Evolutionary conservation across 2,329 filamentous ascomycete genomes (phyloP).

Genomic region (Ophiostoma montium): DNA sequence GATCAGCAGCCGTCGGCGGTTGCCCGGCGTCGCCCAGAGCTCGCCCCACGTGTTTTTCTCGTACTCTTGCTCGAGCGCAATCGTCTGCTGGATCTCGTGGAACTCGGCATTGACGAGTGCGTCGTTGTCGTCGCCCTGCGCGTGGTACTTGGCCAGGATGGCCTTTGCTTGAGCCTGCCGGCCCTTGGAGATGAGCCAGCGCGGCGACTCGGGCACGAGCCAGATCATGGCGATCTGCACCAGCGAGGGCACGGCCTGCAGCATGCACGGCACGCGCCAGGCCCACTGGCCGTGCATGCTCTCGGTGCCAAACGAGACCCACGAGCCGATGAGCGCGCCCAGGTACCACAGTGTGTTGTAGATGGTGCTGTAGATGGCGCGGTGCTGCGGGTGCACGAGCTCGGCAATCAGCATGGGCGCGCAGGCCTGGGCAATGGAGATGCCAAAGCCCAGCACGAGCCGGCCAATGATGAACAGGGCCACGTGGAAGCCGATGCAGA

Average conservation of each 20-base stretch:
- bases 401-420: slow-evolving; percentile 28
- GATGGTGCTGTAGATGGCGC: slow-evolving; percentile 59
- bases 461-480: slow-evolving; percentile 52
- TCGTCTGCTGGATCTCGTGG: slow-evolving; percentile 16
- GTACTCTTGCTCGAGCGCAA: slow-evolving; percentile 22
- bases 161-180: slow-evolving; percentile 24
- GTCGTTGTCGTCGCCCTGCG: slow-evolving; percentile 5
- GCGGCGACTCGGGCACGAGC: slow-evolving; percentile 11
- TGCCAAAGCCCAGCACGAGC: slow-evolving; percentile 51
- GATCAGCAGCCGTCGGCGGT: slow-evolving; percentile 12
- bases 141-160: slow-evolving; percentile 18
- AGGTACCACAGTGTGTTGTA: slow-evolving; percentile 78
- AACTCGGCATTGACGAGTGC: slow-evolving; percentile 12
- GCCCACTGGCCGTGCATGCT: slow-evolving; percentile 18
- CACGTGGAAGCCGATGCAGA: slow-evolving; percentile 22
- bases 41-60: slow-evolving; percentile 7
- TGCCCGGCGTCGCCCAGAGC: slow-evolving; percentile 10
- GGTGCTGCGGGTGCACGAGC: slow-evolving; percentile 62
- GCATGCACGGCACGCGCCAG: slow-evolving; percentile 27
- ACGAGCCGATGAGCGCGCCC: slow-evolving; percentile 58
- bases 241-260: slow-evolving; percentile 21
- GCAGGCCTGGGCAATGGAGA: slow-evolving; percentile 28
- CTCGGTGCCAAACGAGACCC: slow-evolving; percentile 54
- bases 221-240: slow-evolving; percentile 8
- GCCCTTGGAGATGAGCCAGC: slow-evolving; percentile 8